A percentile compares a stretch with the other conserved stretches of the same genome.
Conservation (phyloP, 345 rosid species). For the Clausena lansium region DNA sequence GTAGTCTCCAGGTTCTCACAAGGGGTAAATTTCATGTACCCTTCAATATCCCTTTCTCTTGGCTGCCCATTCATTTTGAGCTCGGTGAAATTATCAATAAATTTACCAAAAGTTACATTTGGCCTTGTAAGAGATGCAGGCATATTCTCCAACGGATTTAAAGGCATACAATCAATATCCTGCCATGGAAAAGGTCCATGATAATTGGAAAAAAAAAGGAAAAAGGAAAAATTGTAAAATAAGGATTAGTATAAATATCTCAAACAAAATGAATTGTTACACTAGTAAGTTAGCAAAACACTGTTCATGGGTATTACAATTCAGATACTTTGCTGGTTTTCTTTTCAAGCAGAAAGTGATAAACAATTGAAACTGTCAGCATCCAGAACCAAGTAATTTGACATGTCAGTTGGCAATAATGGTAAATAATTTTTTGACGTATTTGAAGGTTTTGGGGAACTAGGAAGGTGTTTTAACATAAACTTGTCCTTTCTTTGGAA, state of each 20-base stretch:
- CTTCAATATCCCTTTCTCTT: slow-evolving; percentile 47
- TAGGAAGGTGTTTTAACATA: not conserved
- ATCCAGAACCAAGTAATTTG: not conserved
- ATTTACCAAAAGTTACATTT: slow-evolving; percentile 37
- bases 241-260: not conserved
- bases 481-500: not conserved
- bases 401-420: not conserved
- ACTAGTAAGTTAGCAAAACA: not conserved
- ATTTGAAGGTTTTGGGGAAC: not conserved
- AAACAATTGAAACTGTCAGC: not conserved
- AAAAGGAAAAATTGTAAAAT: not conserved
- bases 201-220: not conserved
- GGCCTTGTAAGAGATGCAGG: slow-evolving; percentile 67
- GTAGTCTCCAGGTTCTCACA: slow-evolving; percentile 44
- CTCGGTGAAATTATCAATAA: slow-evolving; percentile 44
- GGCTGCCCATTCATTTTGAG: slow-evolving; percentile 49
- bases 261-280: not conserved
- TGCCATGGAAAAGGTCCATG: slow-evolving; percentile 35
- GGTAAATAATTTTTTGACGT: not conserved
- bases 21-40: slow-evolving; percentile 35
- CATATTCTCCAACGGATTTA: slow-evolving; percentile 61
- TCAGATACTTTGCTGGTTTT: not conserved
- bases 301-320: not conserved
- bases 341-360: not conserved
- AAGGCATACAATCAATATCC: slow-evolving; percentile 89